These are phyloP conservation scores for Pichia manshurica DNA, from an alignment of 805 yeast species.

Conservation along the genomic window DNA sequence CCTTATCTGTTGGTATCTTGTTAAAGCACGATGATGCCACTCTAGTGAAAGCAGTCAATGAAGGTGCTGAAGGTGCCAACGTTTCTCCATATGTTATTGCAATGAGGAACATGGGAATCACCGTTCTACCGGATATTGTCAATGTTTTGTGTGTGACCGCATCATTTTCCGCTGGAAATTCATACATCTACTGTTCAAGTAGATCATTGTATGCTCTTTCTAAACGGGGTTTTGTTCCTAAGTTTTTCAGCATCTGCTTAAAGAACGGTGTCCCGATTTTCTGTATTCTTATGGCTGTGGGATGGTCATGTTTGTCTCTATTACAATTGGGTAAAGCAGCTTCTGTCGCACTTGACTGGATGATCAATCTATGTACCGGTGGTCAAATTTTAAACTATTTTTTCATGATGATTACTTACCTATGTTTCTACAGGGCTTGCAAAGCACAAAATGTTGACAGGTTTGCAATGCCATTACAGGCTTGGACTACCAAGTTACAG, in stretches of 20 bases:
- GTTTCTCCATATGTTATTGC: conserved; percentile 82
- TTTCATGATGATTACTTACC: conserved; percentile 42
- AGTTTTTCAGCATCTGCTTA: conserved; percentile 54
- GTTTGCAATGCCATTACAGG: conserved; percentile 37
- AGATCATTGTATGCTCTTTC: conserved; percentile 66
- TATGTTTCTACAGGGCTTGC: conserved; percentile 60
- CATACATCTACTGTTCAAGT: conserved; percentile 69
- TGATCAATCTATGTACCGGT: conserved; percentile 29
- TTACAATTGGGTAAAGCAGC: conserved; percentile 34
- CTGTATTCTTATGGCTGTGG: conserved; percentile 31
- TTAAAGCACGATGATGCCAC: conserved; percentile 64
- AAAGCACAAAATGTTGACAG: conserved; percentile 49
- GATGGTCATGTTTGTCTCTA: conserved; percentile 25
- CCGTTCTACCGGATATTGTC: conserved; percentile 66
- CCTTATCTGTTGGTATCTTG: conserved; percentile 72
- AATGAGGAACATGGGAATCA: conserved; percentile 63
- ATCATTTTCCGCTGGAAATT: conserved; percentile 80
- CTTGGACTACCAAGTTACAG: conserved; percentile 42
- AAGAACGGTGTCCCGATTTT: conserved; percentile 50
- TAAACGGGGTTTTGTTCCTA: conserved; percentile 67
- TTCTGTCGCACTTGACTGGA: conserved; percentile 27
- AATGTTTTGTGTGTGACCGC: conserved; percentile 72
- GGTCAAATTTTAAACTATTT: conserved; percentile 27
- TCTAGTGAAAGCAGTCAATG: conserved; percentile 50
- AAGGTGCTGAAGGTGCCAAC: conserved; percentile 68